Conservation (phyloP, 2,329 filamentous ascomycete genomes). For the Aspergillus versicolor region DNA sequence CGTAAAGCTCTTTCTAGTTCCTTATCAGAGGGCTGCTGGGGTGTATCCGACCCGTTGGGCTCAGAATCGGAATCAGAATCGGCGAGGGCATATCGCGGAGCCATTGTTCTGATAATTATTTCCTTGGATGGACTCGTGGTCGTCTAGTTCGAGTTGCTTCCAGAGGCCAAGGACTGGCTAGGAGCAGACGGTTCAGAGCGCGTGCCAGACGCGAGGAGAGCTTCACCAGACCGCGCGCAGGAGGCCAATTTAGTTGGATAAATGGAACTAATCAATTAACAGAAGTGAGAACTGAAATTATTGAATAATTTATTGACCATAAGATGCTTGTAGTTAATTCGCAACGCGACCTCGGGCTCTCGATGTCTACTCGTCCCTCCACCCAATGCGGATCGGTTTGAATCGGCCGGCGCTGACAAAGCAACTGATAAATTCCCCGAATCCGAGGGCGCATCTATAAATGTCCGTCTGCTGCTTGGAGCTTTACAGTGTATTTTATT, state of each 20-base stretch:
- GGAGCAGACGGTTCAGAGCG: not conserved
- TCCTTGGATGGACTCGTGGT: not conserved
- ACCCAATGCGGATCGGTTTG: not conserved
- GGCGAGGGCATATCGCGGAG: conserved; percentile 31
- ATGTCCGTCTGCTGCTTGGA: not conserved
- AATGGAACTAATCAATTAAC: not conserved
- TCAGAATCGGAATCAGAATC: conserved; percentile 28
- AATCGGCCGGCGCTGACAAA: conserved; percentile 19
- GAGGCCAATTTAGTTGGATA: not conserved
- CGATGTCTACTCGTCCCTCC: not conserved
- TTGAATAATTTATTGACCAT: not conserved
- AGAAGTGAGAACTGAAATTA: not conserved
- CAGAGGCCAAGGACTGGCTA: not conserved
- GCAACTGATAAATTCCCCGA: conserved; percentile 4
- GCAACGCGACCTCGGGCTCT: not conserved
- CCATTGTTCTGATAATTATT: conserved; percentile 22
- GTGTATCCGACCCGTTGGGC: conserved; percentile 19
- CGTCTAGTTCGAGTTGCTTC: not conserved
- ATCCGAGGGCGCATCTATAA: not conserved
- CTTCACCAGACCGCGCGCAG: not conserved
- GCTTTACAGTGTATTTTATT: not conserved
- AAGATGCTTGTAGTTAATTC: not conserved
- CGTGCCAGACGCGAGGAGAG: not conserved
- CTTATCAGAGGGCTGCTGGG: conserved; percentile 30
- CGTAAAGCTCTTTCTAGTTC: conserved; percentile 40